Percentiles rank a stretch among this genome's conserved stretches.
phyloP scores from a whole-genome alignment of 192 early-diverging fungal genomes.

The Linnemannia zychae region DNA sequence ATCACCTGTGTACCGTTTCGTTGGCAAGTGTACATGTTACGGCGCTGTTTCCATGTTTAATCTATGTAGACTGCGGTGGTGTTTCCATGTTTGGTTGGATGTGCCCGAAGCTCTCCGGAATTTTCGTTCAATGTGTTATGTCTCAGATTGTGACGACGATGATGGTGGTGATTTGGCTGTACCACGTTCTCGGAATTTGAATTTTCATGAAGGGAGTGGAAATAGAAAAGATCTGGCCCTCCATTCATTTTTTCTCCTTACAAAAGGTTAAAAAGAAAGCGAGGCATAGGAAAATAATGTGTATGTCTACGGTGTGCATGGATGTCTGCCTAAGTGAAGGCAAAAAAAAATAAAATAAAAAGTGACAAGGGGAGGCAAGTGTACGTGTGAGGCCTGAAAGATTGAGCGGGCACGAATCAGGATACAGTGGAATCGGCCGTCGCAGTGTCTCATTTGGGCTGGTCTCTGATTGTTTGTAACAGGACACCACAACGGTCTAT shows the following conservation, averaged over 20 bases:
- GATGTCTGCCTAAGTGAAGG: too few relatives aligned
- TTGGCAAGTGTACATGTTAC: too few relatives aligned
- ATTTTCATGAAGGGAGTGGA: too few relatives aligned
- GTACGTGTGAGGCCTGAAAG: background rate
- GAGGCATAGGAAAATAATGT: too few relatives aligned
- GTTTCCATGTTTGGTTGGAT: slow-evolving; percentile 4
- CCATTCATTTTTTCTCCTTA: too few relatives aligned
- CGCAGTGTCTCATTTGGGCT: background rate
- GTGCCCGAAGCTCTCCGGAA: background rate
- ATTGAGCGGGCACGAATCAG: background rate
- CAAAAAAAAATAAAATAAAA: too few relatives aligned
- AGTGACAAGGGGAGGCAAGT: background rate
- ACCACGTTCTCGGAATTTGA: too few relatives aligned
- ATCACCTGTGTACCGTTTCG: too few relatives aligned
- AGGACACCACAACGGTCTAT: background rate
- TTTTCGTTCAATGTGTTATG: background rate
- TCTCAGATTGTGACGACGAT: background rate
- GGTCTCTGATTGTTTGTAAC: background rate
- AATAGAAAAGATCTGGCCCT: too few relatives aligned
- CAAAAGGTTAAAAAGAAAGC: too few relatives aligned
- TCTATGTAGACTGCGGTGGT: background rate
- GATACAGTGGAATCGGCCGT: background rate
- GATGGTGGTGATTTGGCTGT: too few relatives aligned
- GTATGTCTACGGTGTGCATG: too few relatives aligned
- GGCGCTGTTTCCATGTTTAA: background rate